Conservation (phyloP, 2,329 filamentous ascomycete genomes). For the Sporothrix phasma region DNA sequence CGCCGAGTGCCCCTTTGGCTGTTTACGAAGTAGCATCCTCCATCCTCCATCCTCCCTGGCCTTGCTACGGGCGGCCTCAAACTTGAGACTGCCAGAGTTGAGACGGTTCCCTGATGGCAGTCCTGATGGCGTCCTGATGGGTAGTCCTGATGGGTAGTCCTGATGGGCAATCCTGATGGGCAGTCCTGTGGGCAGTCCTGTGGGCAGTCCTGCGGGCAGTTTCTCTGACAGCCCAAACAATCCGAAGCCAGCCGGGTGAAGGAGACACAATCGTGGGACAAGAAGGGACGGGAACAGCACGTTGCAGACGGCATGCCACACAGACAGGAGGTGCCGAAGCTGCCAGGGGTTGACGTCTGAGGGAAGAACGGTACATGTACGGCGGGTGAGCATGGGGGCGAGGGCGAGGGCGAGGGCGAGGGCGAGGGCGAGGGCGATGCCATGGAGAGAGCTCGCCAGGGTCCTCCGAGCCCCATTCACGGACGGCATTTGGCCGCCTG, state of each 20-base stretch:
- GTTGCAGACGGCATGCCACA: conserved; percentile 1
- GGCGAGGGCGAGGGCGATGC: too few species aligned
- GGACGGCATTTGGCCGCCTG: background rate
- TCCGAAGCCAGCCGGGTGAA: too few species aligned
- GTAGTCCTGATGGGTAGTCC: background rate
- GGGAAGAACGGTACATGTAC: background rate
- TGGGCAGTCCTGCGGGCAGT: too few species aligned
- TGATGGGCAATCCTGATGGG: background rate
- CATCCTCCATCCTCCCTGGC: background rate
- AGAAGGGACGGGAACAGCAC: background rate
- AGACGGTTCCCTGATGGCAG: background rate
- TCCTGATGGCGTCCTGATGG: background rate
- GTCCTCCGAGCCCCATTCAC: too few species aligned
- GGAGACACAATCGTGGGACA: too few species aligned
- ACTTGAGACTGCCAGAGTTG: conserved; percentile 4
- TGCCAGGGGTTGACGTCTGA: background rate
- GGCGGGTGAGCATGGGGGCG: background rate
- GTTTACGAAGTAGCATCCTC: too few species aligned
- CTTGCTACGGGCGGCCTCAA: conserved; percentile 5
- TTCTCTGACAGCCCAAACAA: too few species aligned
- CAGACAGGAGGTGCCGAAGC: conserved; percentile 5
- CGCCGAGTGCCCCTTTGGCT: too few species aligned
- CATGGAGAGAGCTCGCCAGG: too few species aligned
- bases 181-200: background rate
- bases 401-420: too few species aligned